These are phyloP conservation scores for Cornus suecica DNA, from an alignment of 148 eudicot species.

Conservation along the genomic window DNA sequence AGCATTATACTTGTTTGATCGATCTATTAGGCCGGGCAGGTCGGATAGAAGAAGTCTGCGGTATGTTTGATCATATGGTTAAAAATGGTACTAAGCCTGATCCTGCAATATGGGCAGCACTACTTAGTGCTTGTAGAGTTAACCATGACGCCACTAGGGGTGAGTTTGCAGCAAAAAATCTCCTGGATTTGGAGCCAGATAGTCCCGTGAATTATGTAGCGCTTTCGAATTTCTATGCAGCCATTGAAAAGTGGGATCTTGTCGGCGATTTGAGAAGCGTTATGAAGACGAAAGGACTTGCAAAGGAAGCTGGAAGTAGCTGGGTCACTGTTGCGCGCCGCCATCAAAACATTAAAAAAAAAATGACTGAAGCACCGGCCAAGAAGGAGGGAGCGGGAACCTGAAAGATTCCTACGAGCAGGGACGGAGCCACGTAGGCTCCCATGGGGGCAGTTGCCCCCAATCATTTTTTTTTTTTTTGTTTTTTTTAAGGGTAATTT, in stretches of 20 bases:
- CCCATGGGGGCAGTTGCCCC: too few relatives aligned
- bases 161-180: slow-evolving; percentile 26
- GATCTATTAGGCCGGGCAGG: slow-evolving; percentile 39
- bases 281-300: slow-evolving; percentile 28
- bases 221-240: slow-evolving; percentile 37
- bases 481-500: too few relatives aligned
- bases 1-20: slow-evolving; percentile 35
- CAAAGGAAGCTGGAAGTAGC: slow-evolving; percentile 35
- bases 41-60: slow-evolving; percentile 29
- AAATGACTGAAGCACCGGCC: too few relatives aligned
- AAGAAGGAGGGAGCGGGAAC: too few relatives aligned
- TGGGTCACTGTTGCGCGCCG: slow-evolving; percentile 21
- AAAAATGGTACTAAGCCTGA: slow-evolving; percentile 18
- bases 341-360: too few relatives aligned
- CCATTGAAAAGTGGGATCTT: slow-evolving; percentile 31
- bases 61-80: slow-evolving; percentile 28
- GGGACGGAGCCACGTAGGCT: too few relatives aligned
- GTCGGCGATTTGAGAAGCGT: slow-evolving; percentile 28
- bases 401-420: too few relatives aligned
- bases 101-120: slow-evolving; percentile 28
- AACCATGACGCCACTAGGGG: slow-evolving; percentile 32
- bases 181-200: slow-evolving; percentile 26
- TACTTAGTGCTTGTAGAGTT: slow-evolving; percentile 32
- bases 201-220: slow-evolving; percentile 29
- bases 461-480: too few relatives aligned